A percentile compares a stretch with the other conserved stretches of the same genome.
phyloP scores from a whole-genome alignment of 495 filamentous ascomycete species.

The Stereocaulon alpinum region DNA sequence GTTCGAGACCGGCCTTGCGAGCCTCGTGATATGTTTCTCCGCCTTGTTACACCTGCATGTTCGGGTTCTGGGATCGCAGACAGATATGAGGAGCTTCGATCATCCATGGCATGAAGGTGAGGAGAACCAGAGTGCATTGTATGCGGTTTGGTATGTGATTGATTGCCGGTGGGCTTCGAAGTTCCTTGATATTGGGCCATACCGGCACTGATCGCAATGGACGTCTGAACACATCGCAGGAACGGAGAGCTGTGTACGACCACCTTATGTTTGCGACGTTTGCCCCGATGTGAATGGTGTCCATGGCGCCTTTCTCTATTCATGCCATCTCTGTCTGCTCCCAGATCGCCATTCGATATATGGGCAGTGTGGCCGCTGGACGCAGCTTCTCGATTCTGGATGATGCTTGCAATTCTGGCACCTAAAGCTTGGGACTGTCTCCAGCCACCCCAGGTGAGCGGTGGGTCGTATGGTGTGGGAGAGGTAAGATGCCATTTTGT shows the following conservation, averaged over 20 bases:
- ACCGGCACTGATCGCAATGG: constrained; percentile 79
- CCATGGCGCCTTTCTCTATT: background rate
- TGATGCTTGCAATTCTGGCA: constrained; percentile 62
- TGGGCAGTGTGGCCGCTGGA: background rate
- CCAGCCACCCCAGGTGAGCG: constrained; percentile 92
- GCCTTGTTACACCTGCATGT: constrained; percentile 1
- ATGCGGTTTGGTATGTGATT: constrained; percentile 11
- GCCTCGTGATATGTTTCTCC: constrained; percentile 9
- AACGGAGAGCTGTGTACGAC: constrained; percentile 89
- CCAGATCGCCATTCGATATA: background rate
- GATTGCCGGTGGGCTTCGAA: background rate
- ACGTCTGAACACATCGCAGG: constrained; percentile 85
- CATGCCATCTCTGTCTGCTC: background rate
- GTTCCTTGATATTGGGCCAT: constrained; percentile 53
- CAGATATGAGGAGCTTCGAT: constrained; percentile 12
- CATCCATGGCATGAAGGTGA: constrained; percentile 16
- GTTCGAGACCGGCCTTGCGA: constrained; percentile 30
- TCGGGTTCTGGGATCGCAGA: constrained; percentile 22
- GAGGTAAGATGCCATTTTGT: constrained; percentile 94
- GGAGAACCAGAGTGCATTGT: constrained; percentile 18
- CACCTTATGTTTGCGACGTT: constrained; percentile 54
- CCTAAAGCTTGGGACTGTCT: constrained; percentile 72
- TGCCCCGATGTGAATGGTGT: constrained; percentile 11
- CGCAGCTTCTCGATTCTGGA: constrained; percentile 38
- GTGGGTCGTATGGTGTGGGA: constrained; percentile 88